Evolutionary conservation across 139 green algal species (phyloP).

Genomic region (Ulvella scutata): DNA sequence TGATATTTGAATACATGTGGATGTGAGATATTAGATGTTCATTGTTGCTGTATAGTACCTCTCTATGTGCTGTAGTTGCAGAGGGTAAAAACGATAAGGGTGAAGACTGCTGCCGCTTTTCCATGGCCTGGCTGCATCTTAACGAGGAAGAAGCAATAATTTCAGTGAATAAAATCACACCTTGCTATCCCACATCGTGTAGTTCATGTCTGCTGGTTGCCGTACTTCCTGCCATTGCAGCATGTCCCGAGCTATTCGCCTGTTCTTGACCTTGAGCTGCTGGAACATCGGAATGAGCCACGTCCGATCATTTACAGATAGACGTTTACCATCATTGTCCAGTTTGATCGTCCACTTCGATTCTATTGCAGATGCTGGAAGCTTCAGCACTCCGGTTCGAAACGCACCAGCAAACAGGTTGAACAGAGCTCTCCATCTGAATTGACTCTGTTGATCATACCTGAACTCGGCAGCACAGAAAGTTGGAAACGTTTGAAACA

Average conservation of each 20-base stretch:
- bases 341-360: neutral
- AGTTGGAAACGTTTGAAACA: too few species aligned
- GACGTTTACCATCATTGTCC: neutral
- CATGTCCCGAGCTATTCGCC: neutral
- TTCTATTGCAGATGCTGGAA: neutral
- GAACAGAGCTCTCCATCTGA: neutral
- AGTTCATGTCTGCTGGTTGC: neutral
- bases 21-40: too few species aligned
- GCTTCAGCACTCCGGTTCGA: neutral
- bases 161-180: too few species aligned
- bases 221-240: neutral
- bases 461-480: too few species aligned
- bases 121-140: too few species aligned
- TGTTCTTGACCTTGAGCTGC: neutral
- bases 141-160: too few species aligned
- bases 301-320: neutral
- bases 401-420: neutral
- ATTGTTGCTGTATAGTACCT: too few species aligned
- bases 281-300: neutral
- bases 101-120: too few species aligned
- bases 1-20: too few species aligned
- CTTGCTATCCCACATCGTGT: neutral
- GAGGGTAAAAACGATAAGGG: too few species aligned
- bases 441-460: neutral
- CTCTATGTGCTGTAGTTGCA: too few species aligned